Evolutionary conservation across 768 basidiomycete genomes (phyloP), one percentile per base, ranked within the genome.

Genomic region (Hericium alpestre): DNA sequence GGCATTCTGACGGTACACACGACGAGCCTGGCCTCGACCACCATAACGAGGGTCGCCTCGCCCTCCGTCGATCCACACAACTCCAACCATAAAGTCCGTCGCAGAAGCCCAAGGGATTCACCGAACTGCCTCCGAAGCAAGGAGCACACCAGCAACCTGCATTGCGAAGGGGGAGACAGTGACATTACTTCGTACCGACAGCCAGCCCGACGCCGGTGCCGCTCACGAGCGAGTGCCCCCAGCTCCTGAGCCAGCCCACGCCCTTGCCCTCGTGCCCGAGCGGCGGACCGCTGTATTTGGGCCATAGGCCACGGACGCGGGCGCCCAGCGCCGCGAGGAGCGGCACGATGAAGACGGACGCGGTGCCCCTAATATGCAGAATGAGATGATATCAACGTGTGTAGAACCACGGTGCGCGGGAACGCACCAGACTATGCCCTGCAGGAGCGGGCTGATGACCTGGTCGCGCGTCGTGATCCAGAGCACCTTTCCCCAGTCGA

Each of bases 401-500:
- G 15, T 18, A 0, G 8, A 50, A 7, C 1, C 2, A 56, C 7
- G 10, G 15, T 12, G 25, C 20, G 5, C 15, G 11, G 43, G 6
- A 39, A 61, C 83, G 63, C 59, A 87, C 86, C 86, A 86, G 32
- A 84, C 66, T 25, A 77, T 73, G 16, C 86, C 86, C 65, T 87
- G 87, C 27, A 85, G 38, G 7, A 89, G 65, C 4, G 86, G 86
- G 57, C 79, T 80, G 60, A 87, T 69, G 52, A 88, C 71, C 63
- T 88, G 86, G 70, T 89, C 86, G 54, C 82, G 74, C 16, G 77
- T 64, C 15, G 86, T 88, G 43, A 86, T 70, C 79, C 83, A 88
- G 18, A 73, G 58, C 9, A 88, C 71, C 56, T 73, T 73, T 6
- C 70, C 70, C 86, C 86, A 88, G 51, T 80, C 73, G 38, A 84